phyloP scores from a whole-genome alignment of 164 flowering plant genomes.

The Platanus orientalis region DNA sequence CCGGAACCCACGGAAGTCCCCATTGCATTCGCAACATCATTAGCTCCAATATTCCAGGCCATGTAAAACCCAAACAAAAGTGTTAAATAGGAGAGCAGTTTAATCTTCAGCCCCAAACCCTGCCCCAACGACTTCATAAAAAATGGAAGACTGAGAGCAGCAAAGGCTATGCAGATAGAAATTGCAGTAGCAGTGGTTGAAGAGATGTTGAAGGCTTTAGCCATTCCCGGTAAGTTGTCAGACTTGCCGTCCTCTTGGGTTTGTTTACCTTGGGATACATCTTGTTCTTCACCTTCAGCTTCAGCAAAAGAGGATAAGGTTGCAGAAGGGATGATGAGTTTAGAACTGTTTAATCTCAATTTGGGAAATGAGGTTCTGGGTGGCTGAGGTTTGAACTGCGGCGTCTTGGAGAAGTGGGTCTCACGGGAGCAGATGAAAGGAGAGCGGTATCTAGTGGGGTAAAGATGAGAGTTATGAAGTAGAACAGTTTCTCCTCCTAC shows the following conservation, averaged over 20 bases:
- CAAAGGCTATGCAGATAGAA: conserved; percentile 56
- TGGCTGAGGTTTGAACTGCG: conserved; percentile 19
- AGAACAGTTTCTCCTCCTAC: conserved; percentile 19
- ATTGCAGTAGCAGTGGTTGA: conserved; percentile 66
- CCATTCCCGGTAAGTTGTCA: conserved; percentile 58
- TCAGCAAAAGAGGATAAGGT: conserved; percentile 61
- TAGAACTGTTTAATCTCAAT: conserved; percentile 18
- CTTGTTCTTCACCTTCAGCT: conserved; percentile 39
- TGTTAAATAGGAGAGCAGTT: conserved; percentile 59
- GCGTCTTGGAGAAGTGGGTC: conserved; percentile 7
- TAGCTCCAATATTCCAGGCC: conserved; percentile 99
- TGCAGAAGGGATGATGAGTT: conserved; percentile 40
- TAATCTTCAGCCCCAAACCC: conserved; percentile 57
- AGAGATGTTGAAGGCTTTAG: conserved; percentile 72
- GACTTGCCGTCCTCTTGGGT: conserved; percentile 5
- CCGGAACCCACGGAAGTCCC: conserved; percentile 99
- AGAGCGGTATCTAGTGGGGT: conserved; percentile 15
- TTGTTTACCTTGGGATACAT: background rate
- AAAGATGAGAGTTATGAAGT: conserved; percentile 20
- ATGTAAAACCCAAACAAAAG: conserved; percentile 82
- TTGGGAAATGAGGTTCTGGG: conserved; percentile 21
- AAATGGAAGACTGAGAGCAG: conserved; percentile 57
- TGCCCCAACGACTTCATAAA: conserved; percentile 55
- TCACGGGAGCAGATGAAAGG: conserved; percentile 11
- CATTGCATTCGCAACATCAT: conserved; percentile 98